Evolutionary conservation across 495 filamentous ascomycete genomes (phyloP), one percentile per base, ranked within the genome.

Genomic region (Aspergillus ostianus): DNA sequence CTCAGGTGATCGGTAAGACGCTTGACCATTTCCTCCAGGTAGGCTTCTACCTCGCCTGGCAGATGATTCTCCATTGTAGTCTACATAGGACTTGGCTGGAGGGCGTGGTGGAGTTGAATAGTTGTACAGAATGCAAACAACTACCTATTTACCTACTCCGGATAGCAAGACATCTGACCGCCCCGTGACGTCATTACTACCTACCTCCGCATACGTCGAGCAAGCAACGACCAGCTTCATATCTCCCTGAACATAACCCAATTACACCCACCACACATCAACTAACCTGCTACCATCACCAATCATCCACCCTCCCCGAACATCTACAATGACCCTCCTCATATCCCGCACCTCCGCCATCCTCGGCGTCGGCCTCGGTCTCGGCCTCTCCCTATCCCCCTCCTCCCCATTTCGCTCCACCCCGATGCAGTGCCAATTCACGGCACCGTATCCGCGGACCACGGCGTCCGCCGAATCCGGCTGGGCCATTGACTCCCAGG

Each of bases 351-450:
- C 67, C 47, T 60, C 72, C 21, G 47, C 73, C 57, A 61, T 73
- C 49, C 61, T 76, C 55, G 70, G 73, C 32, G 65, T 82, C 55
- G 75, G 77, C 61, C 63, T 82, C 55, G 68, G 76, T 56, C 61
- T 79, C 57, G 67, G 71, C 46, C 64, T 76, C 59, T 63, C 71
- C 54, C 65, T 76, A 7, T 67, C 71, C 56, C 70, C 73, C 0
- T 60, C 68, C 27, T 76, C 71, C 13, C 76, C 76, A 62, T 73
- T 78, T 64, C 73, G 72, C 59, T 54, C 71, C 18, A 26, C 68
- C 47, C 76, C 76, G 17, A 66, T 78, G 23, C 75, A 70, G 68
- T 77, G 73, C 61, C 70, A 78, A 55, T 80, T 74, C 58, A 58
- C 57, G 27, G 60, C 71, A 6, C 70, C 74, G 12, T 62, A 64